Evolutionary conservation across 1,284 basidiomycete genomes (phyloP).

Genomic region (Ceratobasidium sp.): DNA sequence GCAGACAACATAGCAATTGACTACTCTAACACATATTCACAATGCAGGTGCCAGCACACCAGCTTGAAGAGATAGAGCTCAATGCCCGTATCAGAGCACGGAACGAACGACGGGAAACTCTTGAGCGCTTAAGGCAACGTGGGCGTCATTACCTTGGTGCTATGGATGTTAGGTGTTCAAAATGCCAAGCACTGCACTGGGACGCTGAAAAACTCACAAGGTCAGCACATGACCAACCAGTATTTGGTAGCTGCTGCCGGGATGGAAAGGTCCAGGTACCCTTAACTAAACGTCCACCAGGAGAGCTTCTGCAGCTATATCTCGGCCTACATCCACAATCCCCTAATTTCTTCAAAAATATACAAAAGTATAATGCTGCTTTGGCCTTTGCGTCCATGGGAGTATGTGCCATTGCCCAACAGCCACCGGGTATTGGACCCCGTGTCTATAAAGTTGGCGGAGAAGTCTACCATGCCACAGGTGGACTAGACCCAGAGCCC

Average conservation of each 20-base stretch:
- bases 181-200: slow-evolving; percentile 16
- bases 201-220: not conserved
- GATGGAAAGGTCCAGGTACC: not conserved
- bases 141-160: not conserved
- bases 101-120: not conserved
- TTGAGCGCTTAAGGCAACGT: not conserved
- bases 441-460: slow-evolving; percentile 60
- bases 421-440: slow-evolving; percentile 53
- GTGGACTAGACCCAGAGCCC: not conserved
- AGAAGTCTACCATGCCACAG: slow-evolving; percentile 57
- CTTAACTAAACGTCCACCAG: not conserved
- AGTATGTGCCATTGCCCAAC: too few species aligned
- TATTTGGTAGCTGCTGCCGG: slow-evolving; percentile 8
- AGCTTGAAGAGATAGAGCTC: not conserved
- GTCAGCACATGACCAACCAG: not conserved
- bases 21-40: not conserved
- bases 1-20: too few species aligned
- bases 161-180: not conserved
- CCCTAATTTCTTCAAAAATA: slow-evolving; percentile 18
- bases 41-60: not conserved
- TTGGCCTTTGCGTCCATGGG: slow-evolving; percentile 37
- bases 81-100: not conserved
- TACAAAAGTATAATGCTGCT: slow-evolving; percentile 36
- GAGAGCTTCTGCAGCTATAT: not conserved
- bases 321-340: not conserved